Evolutionary conservation across 208 protist genomes (phyloP).

Genomic region (Wallacemonas sp.): DNA sequence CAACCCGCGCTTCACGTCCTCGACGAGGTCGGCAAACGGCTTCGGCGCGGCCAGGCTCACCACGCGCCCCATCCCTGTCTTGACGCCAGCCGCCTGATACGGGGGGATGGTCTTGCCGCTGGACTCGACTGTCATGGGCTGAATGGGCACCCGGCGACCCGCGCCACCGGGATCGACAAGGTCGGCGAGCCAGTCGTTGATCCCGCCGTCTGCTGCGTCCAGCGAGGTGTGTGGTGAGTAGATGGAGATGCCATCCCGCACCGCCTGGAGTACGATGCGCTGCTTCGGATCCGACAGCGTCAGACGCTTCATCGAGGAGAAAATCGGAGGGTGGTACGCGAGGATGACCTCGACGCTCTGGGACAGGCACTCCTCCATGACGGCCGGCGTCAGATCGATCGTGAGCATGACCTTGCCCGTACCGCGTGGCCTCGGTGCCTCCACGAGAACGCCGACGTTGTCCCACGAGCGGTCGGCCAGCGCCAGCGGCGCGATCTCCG

Average conservation of each 20-base stretch:
- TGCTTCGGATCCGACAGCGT: conserved; percentile 69
- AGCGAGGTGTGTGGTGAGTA: conserved; percentile 93
- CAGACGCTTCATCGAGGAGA: conserved; percentile 83
- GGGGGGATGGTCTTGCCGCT: conserved; percentile 9
- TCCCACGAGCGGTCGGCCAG: conserved; percentile 93
- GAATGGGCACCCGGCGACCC: conserved; percentile 37
- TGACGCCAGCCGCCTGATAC: conserved; percentile 15
- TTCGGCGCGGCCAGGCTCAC: conserved; percentile 41
- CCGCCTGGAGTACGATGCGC: conserved; percentile 60
- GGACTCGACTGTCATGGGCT: conserved; percentile 37
- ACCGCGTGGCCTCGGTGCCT: conserved; percentile 60
- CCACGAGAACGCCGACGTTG: conserved; percentile 94
- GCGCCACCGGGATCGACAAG: conserved; percentile 33
- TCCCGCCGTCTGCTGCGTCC: conserved; percentile 76
- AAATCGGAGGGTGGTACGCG: conserved; percentile 93
- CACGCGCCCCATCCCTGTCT: conserved; percentile 66
- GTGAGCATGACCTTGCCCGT: conserved; percentile 77
- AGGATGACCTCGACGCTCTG: conserved; percentile 78
- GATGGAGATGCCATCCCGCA: conserved; percentile 82
- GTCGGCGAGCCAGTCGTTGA: conserved; percentile 93
- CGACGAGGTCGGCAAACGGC: conserved; percentile 49
- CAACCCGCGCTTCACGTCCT: conserved; percentile 62
- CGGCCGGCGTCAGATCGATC: conserved; percentile 89
- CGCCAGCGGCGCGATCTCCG: conserved; percentile 77
- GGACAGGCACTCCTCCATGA: conserved; percentile 86